Base-by-base conservation (phyloP, 306 rosid species). In the Ziziphus jujuba region DNA sequence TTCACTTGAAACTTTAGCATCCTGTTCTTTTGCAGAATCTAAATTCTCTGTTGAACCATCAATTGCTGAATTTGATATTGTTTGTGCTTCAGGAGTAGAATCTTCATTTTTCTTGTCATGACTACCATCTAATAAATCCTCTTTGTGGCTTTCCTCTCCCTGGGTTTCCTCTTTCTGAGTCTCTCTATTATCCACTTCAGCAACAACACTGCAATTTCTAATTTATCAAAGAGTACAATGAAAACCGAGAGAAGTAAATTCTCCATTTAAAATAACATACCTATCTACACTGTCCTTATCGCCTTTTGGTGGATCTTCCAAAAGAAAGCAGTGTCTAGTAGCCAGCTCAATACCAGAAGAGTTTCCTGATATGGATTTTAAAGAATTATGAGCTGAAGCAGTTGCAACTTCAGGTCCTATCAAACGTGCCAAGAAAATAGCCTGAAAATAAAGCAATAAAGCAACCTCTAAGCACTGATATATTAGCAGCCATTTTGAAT, bases 311-410 rank as follows among this genome's bases (percentile, higher is more conserved):
- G 91, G 95, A 77, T 85, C 95, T 80, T 89, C 92, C 81, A 91
- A 74, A 65, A 89, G 20, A 79, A 87, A 84, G 83, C 95, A 91
- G 75, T 79, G 85, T 72, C 95, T 85, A 17, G 82, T 61, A 75
- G 95, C 96, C 75, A 91, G 83, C 77, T 87, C 89, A 23, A 82
- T 74, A 70, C 85, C 80, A 62, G 96, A 84, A 77, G 87, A 77
- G 70, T 76, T 84, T 48, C 82, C 85, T 63, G 87, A 80, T 48
- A 87, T 36, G 69, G 90, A 79, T 75, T 89, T 91, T 51, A 89
- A 71, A 59, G 91, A 87, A 70, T 75, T 75, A 77, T 80, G 98
- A 22, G 96, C 83, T 50, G 98, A 89, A 64, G 92, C 95, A 83
- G 84, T 74, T 17, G 86, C 95, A 73, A 82, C 49, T 75, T 91